phyloP scores from a whole-genome alignment of 2,329 filamentous ascomycete species.

The Aspergillus novoparasiticus region DNA sequence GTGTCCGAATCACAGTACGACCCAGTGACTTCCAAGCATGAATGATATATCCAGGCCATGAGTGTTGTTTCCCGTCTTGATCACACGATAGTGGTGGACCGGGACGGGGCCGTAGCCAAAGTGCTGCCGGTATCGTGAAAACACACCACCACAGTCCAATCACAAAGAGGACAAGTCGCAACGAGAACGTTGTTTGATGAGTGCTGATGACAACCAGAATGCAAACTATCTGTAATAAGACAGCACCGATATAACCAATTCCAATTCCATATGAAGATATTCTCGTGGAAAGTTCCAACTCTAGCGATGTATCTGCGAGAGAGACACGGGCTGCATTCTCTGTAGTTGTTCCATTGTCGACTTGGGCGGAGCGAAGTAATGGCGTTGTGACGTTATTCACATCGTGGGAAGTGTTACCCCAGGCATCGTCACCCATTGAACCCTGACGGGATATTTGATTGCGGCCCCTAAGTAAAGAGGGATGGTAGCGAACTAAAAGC shows the following conservation, averaged over 20 bases:
- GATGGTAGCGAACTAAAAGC: slow-evolving; percentile 84
- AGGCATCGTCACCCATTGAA: slow-evolving; percentile 12
- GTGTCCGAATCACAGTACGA: slow-evolving; percentile 75
- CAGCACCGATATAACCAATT: slow-evolving; percentile 85
- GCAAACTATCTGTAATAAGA: slow-evolving; percentile 79
- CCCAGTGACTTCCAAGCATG: slow-evolving; percentile 88
- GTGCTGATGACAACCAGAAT: slow-evolving; percentile 75
- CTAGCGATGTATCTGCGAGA: slow-evolving; percentile 52
- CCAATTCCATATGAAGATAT: slow-evolving; percentile 93
- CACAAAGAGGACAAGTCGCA: slow-evolving; percentile 82
- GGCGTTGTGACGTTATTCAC: slow-evolving; percentile 28
- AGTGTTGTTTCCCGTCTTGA: slow-evolving; percentile 41
- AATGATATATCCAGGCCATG: slow-evolving; percentile 71
- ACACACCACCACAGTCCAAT: slow-evolving; percentile 91
- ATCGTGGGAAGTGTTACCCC: neutral
- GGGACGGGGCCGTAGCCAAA: slow-evolving; percentile 86
- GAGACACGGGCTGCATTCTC: slow-evolving; percentile 5
- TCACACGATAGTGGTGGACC: slow-evolving; percentile 72
- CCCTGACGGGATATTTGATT: slow-evolving; percentile 5
- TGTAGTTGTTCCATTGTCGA: slow-evolving; percentile 7
- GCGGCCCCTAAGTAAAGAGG: slow-evolving; percentile 48
- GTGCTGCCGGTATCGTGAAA: slow-evolving; percentile 83
- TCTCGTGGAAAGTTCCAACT: slow-evolving; percentile 80
- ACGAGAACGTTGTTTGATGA: slow-evolving; percentile 78
- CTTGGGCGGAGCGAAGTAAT: slow-evolving; percentile 24